phyloP scores from a whole-genome alignment of 192 early-diverging fungal genomes.

The Coemansia sp. region DNA sequence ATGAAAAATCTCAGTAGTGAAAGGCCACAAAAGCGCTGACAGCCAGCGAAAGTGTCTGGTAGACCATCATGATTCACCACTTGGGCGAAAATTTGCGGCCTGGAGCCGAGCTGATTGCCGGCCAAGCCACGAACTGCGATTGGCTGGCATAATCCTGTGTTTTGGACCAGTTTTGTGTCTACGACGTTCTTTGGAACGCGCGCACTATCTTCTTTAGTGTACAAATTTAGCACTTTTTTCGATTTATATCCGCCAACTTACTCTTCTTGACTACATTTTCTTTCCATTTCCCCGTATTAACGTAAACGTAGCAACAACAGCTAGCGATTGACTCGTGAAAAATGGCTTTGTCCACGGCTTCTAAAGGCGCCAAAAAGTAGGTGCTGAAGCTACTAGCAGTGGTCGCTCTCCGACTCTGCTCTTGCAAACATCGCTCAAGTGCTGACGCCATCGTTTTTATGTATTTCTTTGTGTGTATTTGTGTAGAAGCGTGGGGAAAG shows the following conservation, averaged over 20 bases:
- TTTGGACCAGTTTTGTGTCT: neutral
- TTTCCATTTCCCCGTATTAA: neutral
- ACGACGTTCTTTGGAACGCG: neutral
- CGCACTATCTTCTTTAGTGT: neutral
- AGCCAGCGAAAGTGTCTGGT: neutral
- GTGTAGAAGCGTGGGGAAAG: slow-evolving; percentile 46
- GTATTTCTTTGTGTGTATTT: neutral
- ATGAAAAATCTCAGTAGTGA: neutral
- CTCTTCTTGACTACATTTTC: neutral
- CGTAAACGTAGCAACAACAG: neutral
- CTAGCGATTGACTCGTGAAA: neutral
- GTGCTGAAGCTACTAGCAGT: neutral
- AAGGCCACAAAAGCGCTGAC: neutral
- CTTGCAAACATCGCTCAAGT: neutral
- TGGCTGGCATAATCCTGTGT: neutral
- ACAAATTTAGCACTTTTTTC: neutral
- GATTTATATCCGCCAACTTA: neutral
- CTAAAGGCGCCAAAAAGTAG: slow-evolving; percentile 35
- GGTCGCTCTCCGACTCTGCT: no score
- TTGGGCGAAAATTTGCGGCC: neutral
- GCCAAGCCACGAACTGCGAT: neutral
- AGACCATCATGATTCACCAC: neutral
- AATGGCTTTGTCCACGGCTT: slow-evolving; percentile 13
- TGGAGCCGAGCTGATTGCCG: neutral
- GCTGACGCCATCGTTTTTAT: neutral